Conservation (phyloP, 768 basidiomycete species). For the Royoungia palumana region DNA sequence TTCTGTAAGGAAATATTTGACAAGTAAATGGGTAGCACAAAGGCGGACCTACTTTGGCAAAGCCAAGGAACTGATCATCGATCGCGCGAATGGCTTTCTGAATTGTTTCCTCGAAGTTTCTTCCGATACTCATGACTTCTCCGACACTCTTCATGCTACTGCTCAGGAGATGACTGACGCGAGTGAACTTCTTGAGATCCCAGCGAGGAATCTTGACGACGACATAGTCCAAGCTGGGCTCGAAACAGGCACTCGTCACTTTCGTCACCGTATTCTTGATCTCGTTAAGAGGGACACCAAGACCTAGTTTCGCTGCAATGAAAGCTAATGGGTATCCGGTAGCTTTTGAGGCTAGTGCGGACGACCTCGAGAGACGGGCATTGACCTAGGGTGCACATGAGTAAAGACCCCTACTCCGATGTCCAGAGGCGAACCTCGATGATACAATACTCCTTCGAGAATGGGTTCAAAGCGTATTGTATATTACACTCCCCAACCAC, state of each 20-base stretch:
- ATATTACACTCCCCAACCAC: constrained; percentile 99
- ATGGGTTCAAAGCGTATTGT: constrained; percentile 95
- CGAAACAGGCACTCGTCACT: constrained; percentile 95
- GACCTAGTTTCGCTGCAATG: constrained; percentile 96
- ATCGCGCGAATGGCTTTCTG: constrained; percentile 98
- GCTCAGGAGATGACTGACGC: constrained; percentile 87
- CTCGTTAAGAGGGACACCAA: constrained; percentile 95
- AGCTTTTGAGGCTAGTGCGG: constrained; percentile 96
- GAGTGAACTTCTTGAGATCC: constrained; percentile 97
- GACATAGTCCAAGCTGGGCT: constrained; percentile 94
- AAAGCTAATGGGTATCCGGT: constrained; percentile 98
- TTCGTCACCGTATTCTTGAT: constrained; percentile 98
- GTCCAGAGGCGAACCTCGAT: constrained; percentile 65
- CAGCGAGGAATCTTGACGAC: constrained; percentile 99
- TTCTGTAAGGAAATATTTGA: constrained; percentile 48
- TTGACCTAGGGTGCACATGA: constrained; percentile 54
- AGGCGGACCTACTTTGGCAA: constrained; percentile 62
- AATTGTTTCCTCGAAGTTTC: constrained; percentile 98
- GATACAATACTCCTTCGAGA: constrained; percentile 95
- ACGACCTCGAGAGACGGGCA: constrained; percentile 96
- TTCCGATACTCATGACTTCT: constrained; percentile 98
- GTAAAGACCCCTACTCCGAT: not conserved
- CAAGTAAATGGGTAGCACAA: not conserved
- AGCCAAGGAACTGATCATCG: constrained; percentile 92
- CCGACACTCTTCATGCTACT: constrained; percentile 99